Conservation (phyloP, 192 early-diverging fungal genomes). For the Phlyctochytrium arcticum region DNA sequence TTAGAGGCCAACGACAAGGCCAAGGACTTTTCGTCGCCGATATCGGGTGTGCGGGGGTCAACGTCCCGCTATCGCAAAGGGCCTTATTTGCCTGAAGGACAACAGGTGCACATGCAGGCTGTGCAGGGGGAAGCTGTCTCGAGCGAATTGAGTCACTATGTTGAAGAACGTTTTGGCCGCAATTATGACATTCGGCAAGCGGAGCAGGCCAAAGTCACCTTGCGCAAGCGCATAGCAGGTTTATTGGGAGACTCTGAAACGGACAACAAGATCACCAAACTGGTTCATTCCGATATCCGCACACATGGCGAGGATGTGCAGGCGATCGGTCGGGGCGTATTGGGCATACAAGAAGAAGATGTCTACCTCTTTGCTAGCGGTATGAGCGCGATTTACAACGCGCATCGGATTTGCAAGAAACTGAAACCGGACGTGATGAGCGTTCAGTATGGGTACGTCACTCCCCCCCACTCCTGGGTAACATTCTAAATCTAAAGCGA, state of each 20-base stretch:
- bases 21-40: constrained; percentile 12
- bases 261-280: not conserved
- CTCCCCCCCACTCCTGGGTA: not conserved
- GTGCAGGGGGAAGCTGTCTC: constrained; percentile 8
- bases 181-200: constrained; percentile 72
- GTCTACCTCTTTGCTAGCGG: constrained; percentile 87
- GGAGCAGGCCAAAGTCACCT: constrained; percentile 65
- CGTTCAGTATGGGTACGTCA: constrained; percentile 81
- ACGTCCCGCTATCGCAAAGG: constrained; percentile 22
- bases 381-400: constrained; percentile 91
- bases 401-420: constrained; percentile 61
- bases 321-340: not conserved
- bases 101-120: constrained; percentile 15
- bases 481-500: not conserved
- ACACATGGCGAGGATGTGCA: not conserved
- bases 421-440: constrained; percentile 51
- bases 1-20: constrained; percentile 50
- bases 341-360: constrained; percentile 61
- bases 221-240: constrained; percentile 84
- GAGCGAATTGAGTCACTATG: constrained; percentile 61
- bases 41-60: constrained; percentile 24
- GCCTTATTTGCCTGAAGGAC: not conserved
- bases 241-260: constrained; percentile 46
- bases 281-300: not conserved
- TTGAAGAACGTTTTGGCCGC: constrained; percentile 94